phyloP scores from a whole-genome alignment of 2,329 filamentous ascomycete genomes.

The Endothia cerciana region DNA sequence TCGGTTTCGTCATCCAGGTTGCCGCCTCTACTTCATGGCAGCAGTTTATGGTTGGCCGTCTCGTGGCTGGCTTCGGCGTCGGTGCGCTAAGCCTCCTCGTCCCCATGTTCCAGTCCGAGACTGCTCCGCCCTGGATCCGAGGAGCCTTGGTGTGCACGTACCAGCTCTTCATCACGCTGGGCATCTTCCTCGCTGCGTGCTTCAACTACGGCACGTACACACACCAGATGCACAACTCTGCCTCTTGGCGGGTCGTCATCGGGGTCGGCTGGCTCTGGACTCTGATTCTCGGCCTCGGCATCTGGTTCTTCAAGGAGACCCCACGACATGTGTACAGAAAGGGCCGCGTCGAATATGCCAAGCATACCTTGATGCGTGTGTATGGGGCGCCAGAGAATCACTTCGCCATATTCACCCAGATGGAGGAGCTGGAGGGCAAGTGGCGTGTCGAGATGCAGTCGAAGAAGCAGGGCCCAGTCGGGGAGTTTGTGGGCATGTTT shows the following conservation, averaged over 20 bases:
- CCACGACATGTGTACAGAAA: conserved; percentile 55
- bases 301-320: conserved; percentile 56
- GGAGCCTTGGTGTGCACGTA: conserved; percentile 68
- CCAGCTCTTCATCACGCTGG: conserved; percentile 73
- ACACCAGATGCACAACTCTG: conserved; percentile 49
- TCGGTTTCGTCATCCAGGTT: conserved; percentile 72
- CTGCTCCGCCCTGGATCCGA: conserved; percentile 67
- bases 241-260: conserved; percentile 64
- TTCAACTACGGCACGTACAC: conserved; percentile 65
- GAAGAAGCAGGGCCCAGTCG: conserved; percentile 44
- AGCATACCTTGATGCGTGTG: conserved; percentile 51
- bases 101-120: conserved; percentile 77
- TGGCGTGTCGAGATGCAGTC: conserved; percentile 50
- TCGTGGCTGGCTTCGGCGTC: conserved; percentile 69
- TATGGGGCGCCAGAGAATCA: conserved; percentile 50
- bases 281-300: conserved; percentile 51
- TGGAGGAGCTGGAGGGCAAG: conserved; percentile 58
- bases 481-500: conserved; percentile 62
- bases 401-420: conserved; percentile 50
- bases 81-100: conserved; percentile 67
- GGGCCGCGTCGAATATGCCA: conserved; percentile 51
- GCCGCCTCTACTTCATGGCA: conserved; percentile 60
- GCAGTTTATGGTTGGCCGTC: conserved; percentile 67
- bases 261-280: conserved; percentile 57
- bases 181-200: conserved; percentile 63